Evolutionary conservation across 768 basidiomycete genomes (phyloP), one percentile per base, ranked within the genome.

Genomic region (Agaricus sinodeliciosus): DNA sequence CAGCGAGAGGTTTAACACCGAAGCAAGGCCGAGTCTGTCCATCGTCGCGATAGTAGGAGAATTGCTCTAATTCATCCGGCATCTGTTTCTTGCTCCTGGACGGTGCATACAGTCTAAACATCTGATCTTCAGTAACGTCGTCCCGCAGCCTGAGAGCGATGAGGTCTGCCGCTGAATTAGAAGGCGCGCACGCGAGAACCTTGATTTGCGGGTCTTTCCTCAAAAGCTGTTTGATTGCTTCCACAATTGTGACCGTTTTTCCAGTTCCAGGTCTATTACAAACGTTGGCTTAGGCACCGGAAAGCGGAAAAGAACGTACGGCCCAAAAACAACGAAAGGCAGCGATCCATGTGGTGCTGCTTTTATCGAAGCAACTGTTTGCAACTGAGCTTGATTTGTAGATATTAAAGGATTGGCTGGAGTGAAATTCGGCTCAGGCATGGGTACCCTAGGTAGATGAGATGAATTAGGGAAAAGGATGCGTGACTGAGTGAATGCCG

Each of bases 161-260:
- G 34, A 84, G 65, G 57, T 85, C 84, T 0, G 83, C 81, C 0
- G 83, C 82, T 3, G 81, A 81, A 62, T 84, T 84, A 59, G 80
- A 81, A 0, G 83, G 83, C 4, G 83, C 82, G 51, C 80, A 82
- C 0, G 76, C 82, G 3, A 85, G 69, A 28, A 85, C 68, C n/a
- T 64, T 70, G 1, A 77, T 68, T 0, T 59, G 48, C 0, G 75
- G 71, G 42, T 74, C 61, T 3, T 48, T 52, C 2, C 49, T 51
- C 4, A 82, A 65, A 3, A 84, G 57, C 59, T 84, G 83, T 1
- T 63, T 68, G 16, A 84, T 83, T 0, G 79, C 74, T 62, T 85
- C 83, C 1, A 84, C 73, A 9, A 80, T 69, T 0, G 81, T 84
- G 18, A 84, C 74, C 0, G 84, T 86, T 64, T 85, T 86, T 2